Percentiles rank a stretch among this genome's conserved stretches.
phyloP scores from a whole-genome alignment of 2,329 filamentous ascomycete species.

The Cadophora sp. region DNA sequence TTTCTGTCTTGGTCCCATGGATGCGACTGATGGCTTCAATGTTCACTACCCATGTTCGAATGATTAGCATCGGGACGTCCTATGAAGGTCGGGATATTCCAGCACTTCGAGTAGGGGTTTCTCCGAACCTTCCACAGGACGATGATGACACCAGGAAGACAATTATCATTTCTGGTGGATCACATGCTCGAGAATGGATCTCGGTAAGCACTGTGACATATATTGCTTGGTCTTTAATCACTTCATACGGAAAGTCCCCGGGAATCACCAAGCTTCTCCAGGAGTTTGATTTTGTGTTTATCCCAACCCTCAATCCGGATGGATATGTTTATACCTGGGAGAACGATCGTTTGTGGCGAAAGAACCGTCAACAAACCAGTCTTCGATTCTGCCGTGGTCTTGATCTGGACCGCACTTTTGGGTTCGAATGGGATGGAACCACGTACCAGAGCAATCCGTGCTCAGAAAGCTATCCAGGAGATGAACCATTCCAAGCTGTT shows the following conservation, averaged over 20 bases:
- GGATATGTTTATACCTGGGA: constrained; percentile 96
- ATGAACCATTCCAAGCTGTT: constrained; percentile 80
- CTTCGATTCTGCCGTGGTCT: constrained; percentile 85
- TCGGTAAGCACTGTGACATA: constrained; percentile 91
- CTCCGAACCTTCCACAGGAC: constrained; percentile 54
- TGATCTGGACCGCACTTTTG: constrained; percentile 88
- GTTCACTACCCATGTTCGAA: constrained; percentile 80
- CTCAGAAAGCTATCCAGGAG: constrained; percentile 88
- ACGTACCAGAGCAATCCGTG: constrained; percentile 78
- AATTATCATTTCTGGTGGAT: constrained; percentile 81
- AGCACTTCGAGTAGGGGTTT: constrained; percentile 76
- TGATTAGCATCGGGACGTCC: constrained; percentile 80
- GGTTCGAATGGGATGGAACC: constrained; percentile 81
- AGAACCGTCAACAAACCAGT: constrained; percentile 85
- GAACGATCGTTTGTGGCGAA: constrained; percentile 90
- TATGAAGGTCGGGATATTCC: constrained; percentile 88
- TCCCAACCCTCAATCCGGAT: constrained; percentile 91
- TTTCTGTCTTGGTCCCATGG: constrained; percentile 82
- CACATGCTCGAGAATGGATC: constrained; percentile 98
- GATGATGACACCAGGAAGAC: constrained; percentile 67
- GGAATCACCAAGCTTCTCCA: constrained; percentile 80
- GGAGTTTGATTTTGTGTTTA: constrained; percentile 85
- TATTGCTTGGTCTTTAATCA: constrained; percentile 86
- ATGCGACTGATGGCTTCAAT: constrained; percentile 89
- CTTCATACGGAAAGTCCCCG: constrained; percentile 75